Evolutionary conservation across 208 protist genomes (phyloP), one percentile per base, ranked within the genome.

Genomic region (Angomonas deanei): DNA sequence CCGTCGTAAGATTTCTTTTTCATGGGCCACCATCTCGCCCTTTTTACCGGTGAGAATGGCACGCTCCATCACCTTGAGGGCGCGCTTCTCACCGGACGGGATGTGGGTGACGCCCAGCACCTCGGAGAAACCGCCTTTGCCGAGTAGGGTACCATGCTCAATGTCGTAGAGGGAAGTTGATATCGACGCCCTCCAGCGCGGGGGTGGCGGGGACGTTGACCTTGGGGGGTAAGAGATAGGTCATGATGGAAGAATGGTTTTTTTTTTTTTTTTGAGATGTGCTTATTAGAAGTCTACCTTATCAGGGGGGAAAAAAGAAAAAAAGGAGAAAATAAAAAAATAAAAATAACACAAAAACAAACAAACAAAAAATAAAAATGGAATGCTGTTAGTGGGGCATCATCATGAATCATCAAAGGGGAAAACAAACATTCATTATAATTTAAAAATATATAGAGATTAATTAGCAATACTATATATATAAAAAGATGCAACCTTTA

Each of bases 1-100:
- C 31, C 81, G 78, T 13, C 84, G 80, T 32, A 96, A 73, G 31
- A 97, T 95, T 49, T 92, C 80, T 53, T 86, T 85, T 66, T 97
- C 91, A 63, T 91, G 86, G 38, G 84, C 68, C 30, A 95, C 82
- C 82, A 93, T 89, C 53, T 87, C 77, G 0, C 56, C 86, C 61
- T 91, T 89, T 62, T 90, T 92, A 48, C 86, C 89, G 3, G 66
- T 74, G 26, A 95, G 67, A 3, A 66, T 67, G 23, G 64, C 56
- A 8, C 80, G 74, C 54, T 85, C 39, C 69, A 95, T 88, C 19
- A 93, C 72, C 63, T 95, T 95, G 48, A 95, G 63, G 23, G 86
- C 89, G 13, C 86, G 78, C 46, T 80, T 68, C 39, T 82, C 77
- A n/a, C 73, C 76, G 0, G 74, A 91, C 0, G 72, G 74, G 31